A percentile compares a stretch with the other conserved stretches of the same genome.
Conservation (phyloP, 768 basidiomycete species). For the Tulasnella sp. region DNA sequence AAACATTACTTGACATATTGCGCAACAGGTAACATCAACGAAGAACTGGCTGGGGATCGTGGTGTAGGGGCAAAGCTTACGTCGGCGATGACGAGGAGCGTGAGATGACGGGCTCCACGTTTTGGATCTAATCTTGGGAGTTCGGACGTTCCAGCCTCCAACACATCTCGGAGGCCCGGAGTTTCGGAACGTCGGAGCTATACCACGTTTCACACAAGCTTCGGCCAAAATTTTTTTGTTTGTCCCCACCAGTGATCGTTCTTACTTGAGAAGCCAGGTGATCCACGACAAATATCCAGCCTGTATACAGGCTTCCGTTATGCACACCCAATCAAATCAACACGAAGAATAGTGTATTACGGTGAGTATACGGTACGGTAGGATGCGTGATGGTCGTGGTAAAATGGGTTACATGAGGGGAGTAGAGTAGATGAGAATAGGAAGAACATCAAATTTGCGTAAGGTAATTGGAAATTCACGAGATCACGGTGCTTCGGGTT, state of each 20-base stretch:
- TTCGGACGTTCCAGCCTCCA: neutral
- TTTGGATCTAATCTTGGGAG: neutral
- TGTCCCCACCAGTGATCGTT: no score
- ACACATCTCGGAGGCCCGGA: neutral
- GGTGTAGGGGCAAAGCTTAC: neutral
- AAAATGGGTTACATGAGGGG: neutral
- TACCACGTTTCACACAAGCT: neutral
- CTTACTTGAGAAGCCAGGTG: neutral
- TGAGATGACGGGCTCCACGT: slow-evolving; percentile 14
- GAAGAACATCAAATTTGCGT: neutral
- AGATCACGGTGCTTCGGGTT: neutral
- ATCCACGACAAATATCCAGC: neutral
- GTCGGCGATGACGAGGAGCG: neutral
- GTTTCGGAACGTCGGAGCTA: neutral
- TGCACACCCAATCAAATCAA: neutral
- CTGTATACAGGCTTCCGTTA: neutral
- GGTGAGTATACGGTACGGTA: neutral
- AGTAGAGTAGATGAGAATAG: neutral
- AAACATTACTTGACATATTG: neutral
- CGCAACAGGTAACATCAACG: neutral
- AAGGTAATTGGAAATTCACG: neutral
- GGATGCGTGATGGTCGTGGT: neutral
- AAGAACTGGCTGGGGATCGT: neutral
- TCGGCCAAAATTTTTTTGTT: neutral
- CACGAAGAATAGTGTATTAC: neutral